Evolutionary conservation across 192 early-diverging fungal species (phyloP).

Genomic region (Linnemannia exigua): DNA sequence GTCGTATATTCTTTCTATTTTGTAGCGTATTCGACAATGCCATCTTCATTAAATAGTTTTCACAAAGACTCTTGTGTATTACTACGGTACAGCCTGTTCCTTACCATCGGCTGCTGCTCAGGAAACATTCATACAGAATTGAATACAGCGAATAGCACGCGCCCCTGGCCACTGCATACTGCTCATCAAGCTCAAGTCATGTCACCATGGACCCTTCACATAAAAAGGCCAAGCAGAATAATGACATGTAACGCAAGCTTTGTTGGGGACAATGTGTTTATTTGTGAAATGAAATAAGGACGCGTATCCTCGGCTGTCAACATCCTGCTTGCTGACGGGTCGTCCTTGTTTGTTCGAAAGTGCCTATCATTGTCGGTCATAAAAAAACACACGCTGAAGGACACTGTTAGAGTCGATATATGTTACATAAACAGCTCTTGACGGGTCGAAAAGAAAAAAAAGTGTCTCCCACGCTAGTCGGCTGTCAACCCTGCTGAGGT

Average conservation of each 20-base stretch:
- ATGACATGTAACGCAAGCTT: too few relatives aligned
- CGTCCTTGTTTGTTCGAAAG: neutral
- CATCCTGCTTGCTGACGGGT: neutral
- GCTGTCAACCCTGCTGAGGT: neutral
- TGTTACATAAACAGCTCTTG: neutral
- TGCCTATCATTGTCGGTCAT: neutral
- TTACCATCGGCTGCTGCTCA: too few relatives aligned
- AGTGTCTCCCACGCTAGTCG: constrained; percentile 7
- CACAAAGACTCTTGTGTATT: too few relatives aligned
- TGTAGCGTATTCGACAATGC: neutral
- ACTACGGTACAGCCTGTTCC: too few relatives aligned
- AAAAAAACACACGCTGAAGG: neutral
- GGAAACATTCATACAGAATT: too few relatives aligned
- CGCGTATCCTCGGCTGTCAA: neutral
- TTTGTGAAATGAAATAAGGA: too few relatives aligned
- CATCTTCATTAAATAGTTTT: neutral
- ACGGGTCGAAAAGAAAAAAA: neutral
- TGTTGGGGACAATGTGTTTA: too few relatives aligned
- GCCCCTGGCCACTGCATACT: too few relatives aligned
- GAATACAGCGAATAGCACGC: too few relatives aligned
- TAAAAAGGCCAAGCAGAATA: too few relatives aligned
- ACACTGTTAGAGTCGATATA: neutral
- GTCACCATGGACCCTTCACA: too few relatives aligned
- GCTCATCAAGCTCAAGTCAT: too few relatives aligned
- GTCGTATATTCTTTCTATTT: neutral